Base-by-base conservation (phyloP, 768 basidiomycete genomes). In the Fomitopsis serialis region DNA sequence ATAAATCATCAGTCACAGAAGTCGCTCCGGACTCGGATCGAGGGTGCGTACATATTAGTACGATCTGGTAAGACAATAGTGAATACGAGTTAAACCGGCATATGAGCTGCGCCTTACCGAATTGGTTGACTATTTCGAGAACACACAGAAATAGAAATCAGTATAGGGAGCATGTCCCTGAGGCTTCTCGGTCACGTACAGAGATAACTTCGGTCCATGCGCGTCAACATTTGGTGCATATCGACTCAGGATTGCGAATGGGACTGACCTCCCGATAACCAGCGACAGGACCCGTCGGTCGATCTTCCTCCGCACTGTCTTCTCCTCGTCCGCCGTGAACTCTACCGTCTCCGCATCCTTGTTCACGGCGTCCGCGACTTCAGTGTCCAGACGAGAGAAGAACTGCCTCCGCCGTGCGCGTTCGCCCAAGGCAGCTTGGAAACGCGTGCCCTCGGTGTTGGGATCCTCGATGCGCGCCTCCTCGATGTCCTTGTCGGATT, bases 281-380 rank as follows among this genome's bases (percentile, higher is more conserved):
- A 82, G 59, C 1, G 78, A 74, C 42, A 82, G 68, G 3, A 81
- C 74, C 8, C 68, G 68, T n/a, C 67, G 65, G 58, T 82, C 79
- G 43, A 81, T 79, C 64, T 80, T 82, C 35, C 69, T 68, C 49
- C 66, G 70, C 22, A 81, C 79, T 11, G 58, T 65, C 54, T 58
- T 71, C 78, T 80, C 78, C 61, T 81, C 78, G 17, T 70, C 77
- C n/a, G 68, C 65, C 1, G 73, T 75, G 57, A 70, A 82, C 49
- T 74, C 73, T 1, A 82, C 77, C 2, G 55, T 60, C 40, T 73
- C 74, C 1, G 80, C 80, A 61, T 81, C 79, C 3, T 56, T 66
- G 56, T 81, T 68, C 8, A 81, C 77, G 9, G 79, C 80, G 6
- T 78, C 74, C 4, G 80, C 78, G 37, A 72, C 71, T 0, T 64